phyloP scores from a whole-genome alignment of 208 protist genomes.

The Trichomonas tenax region DNA sequence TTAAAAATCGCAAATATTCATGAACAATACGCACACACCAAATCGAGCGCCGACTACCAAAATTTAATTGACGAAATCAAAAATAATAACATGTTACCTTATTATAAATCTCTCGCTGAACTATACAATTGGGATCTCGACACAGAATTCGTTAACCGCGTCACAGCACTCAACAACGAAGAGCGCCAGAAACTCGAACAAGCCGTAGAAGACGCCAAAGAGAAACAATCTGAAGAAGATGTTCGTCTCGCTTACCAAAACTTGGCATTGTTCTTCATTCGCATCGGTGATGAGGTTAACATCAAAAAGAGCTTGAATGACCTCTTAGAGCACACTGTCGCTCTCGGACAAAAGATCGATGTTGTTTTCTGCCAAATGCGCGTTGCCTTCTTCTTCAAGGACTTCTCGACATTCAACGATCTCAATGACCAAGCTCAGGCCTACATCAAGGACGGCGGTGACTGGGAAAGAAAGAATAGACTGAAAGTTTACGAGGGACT shows the following conservation, averaged over 20 bases:
- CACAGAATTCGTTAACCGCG: neutral
- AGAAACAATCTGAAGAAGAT: neutral
- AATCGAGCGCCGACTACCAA: neutral
- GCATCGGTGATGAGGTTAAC: neutral
- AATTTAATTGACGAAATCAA: neutral
- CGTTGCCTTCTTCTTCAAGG: neutral
- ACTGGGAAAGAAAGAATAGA: conserved; percentile 11
- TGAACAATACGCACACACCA: neutral
- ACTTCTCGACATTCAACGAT: neutral
- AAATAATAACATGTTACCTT: neutral
- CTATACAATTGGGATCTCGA: neutral
- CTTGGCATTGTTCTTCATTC: neutral
- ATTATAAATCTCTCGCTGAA: neutral
- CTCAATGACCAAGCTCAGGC: neutral
- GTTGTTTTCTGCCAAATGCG: conserved; percentile 19
- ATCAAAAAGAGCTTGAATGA: neutral
- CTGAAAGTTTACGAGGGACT: neutral
- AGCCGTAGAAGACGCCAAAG: neutral
- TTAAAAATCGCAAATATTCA: neutral
- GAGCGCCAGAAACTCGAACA: neutral
- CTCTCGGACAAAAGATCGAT: conserved; percentile 7
- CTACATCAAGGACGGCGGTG: neutral
- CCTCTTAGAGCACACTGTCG: neutral
- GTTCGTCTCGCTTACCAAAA: neutral
- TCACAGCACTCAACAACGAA: neutral